phyloP scores from a whole-genome alignment of 306 rosid species.

The Hippophae rhamnoides region DNA sequence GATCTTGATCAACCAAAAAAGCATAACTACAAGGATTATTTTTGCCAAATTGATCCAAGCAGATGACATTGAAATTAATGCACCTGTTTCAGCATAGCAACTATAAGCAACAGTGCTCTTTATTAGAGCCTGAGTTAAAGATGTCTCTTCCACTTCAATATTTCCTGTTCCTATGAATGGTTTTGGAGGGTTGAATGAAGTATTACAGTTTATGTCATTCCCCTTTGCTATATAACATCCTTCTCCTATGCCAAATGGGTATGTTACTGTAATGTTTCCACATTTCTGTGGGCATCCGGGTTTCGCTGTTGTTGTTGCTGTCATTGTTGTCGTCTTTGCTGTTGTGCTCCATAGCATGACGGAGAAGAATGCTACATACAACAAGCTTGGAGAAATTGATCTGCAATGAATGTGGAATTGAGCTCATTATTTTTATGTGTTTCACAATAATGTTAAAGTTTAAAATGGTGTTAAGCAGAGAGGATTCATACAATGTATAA shows the following conservation, averaged over 20 bases:
- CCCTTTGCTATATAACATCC: slow-evolving; percentile 7
- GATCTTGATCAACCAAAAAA: neutral
- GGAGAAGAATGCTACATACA: too few relatives aligned
- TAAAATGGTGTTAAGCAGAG: too few relatives aligned
- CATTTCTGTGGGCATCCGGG: neutral
- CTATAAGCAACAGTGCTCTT: slow-evolving; percentile 2
- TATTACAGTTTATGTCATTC: neutral
- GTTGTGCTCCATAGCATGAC: too few relatives aligned
- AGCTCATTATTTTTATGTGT: too few relatives aligned
- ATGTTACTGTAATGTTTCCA: slow-evolving; percentile 2
- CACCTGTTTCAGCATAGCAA: slow-evolving; percentile 9
- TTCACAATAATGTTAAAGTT: too few relatives aligned
- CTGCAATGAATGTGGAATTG: too few relatives aligned
- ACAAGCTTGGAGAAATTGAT: too few relatives aligned
- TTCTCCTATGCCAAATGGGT: slow-evolving; percentile 3
- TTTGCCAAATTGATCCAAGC: slow-evolving; percentile 8
- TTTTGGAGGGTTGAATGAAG: slow-evolving; percentile 1
- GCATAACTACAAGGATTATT: neutral
- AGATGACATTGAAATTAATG: neutral
- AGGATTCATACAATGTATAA: too few relatives aligned
- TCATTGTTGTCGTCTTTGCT: too few relatives aligned
- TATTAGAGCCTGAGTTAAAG: slow-evolving; percentile 6
- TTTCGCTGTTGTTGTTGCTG: neutral
- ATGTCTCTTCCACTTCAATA: slow-evolving; percentile 5
- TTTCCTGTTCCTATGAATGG: slow-evolving; percentile 1